Conservation (phyloP, 2,329 filamentous ascomycete species). For the Apiospora aurea region DNA sequence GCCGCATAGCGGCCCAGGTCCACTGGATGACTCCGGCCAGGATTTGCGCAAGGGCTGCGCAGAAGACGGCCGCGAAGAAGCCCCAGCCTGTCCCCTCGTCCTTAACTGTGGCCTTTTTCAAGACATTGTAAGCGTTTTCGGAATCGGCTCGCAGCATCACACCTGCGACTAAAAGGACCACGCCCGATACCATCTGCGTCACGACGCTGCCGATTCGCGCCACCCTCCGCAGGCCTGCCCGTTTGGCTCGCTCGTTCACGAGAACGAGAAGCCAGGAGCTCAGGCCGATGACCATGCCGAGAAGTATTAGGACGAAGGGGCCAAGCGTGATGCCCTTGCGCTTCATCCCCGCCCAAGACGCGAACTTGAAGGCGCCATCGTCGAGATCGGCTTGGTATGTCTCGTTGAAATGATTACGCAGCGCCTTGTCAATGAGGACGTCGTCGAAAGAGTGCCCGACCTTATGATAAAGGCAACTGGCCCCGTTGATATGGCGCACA, state of each 20-base stretch:
- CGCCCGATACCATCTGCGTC: not conserved
- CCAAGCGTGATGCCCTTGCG: not conserved
- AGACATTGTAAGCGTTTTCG: not conserved
- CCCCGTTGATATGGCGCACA: constrained; percentile 1
- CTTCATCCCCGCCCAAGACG: not conserved
- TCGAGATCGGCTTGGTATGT: constrained; percentile 9
- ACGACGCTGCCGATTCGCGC: not conserved
- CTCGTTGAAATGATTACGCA: constrained; percentile 5
- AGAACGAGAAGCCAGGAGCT: not conserved
- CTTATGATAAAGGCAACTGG: not conserved
- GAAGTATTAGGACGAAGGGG: not conserved
- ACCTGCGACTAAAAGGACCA: not conserved
- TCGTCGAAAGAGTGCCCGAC: not conserved
- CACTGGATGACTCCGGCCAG: constrained; percentile 5
- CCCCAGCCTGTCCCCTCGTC: not conserved
- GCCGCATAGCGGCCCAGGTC: not conserved
- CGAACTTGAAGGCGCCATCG: not conserved
- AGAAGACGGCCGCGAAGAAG: constrained; percentile 6
- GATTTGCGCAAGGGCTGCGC: not conserved
- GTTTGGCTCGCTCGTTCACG: not conserved
- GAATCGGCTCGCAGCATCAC: not conserved
- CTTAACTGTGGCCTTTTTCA: not conserved
- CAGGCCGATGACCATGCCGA: not conserved
- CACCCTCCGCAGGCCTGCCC: not conserved
- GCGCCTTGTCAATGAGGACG: not conserved